Evolutionary conservation across 352 stramenopile genomes (phyloP).

Genomic region (Phytophthora palmivora): DNA sequence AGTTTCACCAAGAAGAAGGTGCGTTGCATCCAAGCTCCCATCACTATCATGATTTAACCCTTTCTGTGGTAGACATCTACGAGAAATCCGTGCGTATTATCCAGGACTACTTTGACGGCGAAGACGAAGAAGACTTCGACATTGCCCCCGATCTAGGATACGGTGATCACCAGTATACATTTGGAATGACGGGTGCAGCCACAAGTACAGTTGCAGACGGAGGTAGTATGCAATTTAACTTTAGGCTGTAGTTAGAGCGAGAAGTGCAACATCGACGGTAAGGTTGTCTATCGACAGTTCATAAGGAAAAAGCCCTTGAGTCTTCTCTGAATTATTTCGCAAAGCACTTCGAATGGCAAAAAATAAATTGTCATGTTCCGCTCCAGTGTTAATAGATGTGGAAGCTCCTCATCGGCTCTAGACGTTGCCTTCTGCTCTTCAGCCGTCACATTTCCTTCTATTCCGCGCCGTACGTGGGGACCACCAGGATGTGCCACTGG

Average conservation of each 20-base stretch:
- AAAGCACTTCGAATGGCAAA: constrained; percentile 7
- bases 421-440: constrained; percentile 18
- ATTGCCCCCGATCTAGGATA: constrained; percentile 61
- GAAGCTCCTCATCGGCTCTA: constrained; percentile 21
- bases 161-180: constrained; percentile 65
- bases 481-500: constrained; percentile 90
- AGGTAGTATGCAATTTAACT: constrained; percentile 34
- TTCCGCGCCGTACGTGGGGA: constrained; percentile 79
- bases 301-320: constrained; percentile 7
- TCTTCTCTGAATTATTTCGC: too few relatives aligned
- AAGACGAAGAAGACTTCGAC: constrained; percentile 96
- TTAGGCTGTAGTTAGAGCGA: constrained; percentile 24
- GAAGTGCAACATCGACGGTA: background rate
- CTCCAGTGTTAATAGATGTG: constrained; percentile 24
- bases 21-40: constrained; percentile 18
- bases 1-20: constrained; percentile 97
- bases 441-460: constrained; percentile 33
- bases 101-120: constrained; percentile 97
- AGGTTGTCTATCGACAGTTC: background rate
- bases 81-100: constrained; percentile 96
- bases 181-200: constrained; percentile 48
- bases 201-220: constrained; percentile 14
- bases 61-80: constrained; percentile 81
- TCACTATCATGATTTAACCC: constrained; percentile 1
- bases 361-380: constrained; percentile 38